Evolutionary conservation across 108 stramenopile species (phyloP).

Genomic region (Nitzschia inconspicua): DNA sequence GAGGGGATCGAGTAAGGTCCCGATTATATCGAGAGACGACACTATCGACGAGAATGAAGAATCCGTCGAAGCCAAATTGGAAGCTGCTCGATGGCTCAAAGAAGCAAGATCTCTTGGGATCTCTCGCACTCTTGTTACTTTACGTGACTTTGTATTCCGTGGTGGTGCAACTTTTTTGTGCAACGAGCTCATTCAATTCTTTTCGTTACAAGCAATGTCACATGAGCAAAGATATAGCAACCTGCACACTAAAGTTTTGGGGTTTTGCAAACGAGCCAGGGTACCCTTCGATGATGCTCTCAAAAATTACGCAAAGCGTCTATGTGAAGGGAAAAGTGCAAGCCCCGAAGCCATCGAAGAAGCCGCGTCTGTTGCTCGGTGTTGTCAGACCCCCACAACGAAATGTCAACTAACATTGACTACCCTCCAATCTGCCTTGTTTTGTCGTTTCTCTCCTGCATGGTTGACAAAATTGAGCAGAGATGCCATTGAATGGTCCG

Average conservation of each 20-base stretch:
- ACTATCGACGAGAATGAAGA: constrained; percentile 54
- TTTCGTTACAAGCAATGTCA: constrained; percentile 10
- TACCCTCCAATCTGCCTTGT: constrained; percentile 63
- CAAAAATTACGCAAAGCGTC: constrained; percentile 39
- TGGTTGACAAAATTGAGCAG: constrained; percentile 55
- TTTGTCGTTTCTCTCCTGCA: constrained; percentile 56
- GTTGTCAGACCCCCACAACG: constrained; percentile 42
- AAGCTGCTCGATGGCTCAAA: constrained; percentile 51
- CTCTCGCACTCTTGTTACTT: constrained; percentile 17
- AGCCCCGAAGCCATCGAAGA: constrained; percentile 33
- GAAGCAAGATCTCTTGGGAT: constrained; percentile 60
- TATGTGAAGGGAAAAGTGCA: constrained; percentile 57
- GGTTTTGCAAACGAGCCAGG: constrained; percentile 45
- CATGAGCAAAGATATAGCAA: constrained; percentile 12
- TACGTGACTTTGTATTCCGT: constrained; percentile 34
- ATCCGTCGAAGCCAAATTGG: constrained; percentile 62
- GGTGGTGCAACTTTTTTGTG: constrained; percentile 59
- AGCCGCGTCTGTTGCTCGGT: constrained; percentile 52
- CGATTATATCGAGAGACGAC: constrained; percentile 14
- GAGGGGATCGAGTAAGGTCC: neutral
- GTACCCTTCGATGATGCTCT: constrained; percentile 60
- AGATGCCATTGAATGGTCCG: constrained; percentile 66
- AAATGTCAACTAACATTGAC: constrained; percentile 63
- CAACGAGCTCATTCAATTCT: constrained; percentile 52
- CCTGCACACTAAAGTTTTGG: constrained; percentile 29